Conservation (phyloP, 768 basidiomycete genomes). For the Lentinula aciculospora region DNA sequence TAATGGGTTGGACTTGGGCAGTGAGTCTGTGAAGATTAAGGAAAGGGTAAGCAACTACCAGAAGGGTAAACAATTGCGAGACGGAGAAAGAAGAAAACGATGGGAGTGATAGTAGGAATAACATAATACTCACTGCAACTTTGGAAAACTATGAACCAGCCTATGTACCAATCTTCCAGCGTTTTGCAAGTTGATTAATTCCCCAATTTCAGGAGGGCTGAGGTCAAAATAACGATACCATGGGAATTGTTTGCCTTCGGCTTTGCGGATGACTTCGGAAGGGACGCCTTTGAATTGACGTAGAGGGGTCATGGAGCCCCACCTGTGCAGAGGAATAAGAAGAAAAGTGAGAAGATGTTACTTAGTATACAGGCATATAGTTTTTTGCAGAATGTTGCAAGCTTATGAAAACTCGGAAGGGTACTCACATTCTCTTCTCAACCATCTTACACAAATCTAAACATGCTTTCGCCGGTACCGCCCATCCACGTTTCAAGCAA, state of each 20-base stretch:
- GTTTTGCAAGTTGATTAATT: conserved; percentile 90
- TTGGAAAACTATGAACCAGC: conserved; percentile 94
- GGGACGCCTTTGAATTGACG: conserved; percentile 95
- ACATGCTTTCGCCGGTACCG: conserved; percentile 85
- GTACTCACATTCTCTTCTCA: conserved; percentile 69
- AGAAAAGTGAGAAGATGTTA: no score
- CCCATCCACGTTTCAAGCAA: conserved; percentile 97
- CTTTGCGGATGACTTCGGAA: conserved; percentile 77
- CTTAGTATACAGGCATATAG: no score
- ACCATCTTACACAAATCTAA: conserved; percentile 97
- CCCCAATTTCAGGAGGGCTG: conserved; percentile 88
- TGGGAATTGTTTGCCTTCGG: conserved; percentile 97
- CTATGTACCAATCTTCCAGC: conserved; percentile 89
- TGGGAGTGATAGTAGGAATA: no score
- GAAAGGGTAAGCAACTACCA: no score
- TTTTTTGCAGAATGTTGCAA: no score
- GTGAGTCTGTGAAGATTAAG: no score
- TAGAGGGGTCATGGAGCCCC: conserved; percentile 96
- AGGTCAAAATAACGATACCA: conserved; percentile 98
- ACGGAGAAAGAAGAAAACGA: no score
- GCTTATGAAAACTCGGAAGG: no score
- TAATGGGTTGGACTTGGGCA: conserved; percentile 96
- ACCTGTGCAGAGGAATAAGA: no score
- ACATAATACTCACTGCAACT: no score
- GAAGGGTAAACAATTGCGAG: no score